Evolutionary conservation across 2,329 filamentous ascomycete species (phyloP).

Genomic region (Aschersonia sp.): DNA sequence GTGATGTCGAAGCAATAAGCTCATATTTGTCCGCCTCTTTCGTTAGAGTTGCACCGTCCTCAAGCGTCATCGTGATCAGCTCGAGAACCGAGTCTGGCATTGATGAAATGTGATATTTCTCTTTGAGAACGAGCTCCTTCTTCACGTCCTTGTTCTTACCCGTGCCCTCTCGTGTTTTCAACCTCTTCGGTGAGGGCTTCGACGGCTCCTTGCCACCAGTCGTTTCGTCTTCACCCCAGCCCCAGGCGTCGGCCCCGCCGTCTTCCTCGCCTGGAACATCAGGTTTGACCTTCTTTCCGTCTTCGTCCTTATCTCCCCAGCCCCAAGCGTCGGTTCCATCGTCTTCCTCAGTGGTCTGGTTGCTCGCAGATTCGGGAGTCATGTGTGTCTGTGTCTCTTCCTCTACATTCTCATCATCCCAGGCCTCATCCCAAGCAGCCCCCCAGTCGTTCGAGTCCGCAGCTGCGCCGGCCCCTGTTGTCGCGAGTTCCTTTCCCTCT

Average conservation of each 20-base stretch:
- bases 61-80: constrained; percentile 43
- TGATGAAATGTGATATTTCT: constrained; percentile 78
- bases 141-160: constrained; percentile 17
- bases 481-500: constrained; percentile 50
- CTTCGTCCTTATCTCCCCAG: constrained; percentile 52
- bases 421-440: constrained; percentile 64
- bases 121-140: constrained; percentile 62
- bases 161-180: constrained; percentile 3
- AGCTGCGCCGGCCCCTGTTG: constrained; percentile 31
- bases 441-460: constrained; percentile 50
- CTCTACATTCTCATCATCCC: constrained; percentile 54
- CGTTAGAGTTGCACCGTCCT: constrained; percentile 48
- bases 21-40: constrained; percentile 33
- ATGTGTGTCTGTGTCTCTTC: constrained; percentile 6
- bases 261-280: constrained; percentile 22
- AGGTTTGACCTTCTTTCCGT: constrained; percentile 7
- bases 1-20: constrained; percentile 51
- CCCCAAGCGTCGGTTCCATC: constrained; percentile 60
- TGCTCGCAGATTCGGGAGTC: constrained; percentile 6
- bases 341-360: constrained; percentile 15
- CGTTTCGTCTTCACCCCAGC: constrained; percentile 61
- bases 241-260: constrained; percentile 57
- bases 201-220: constrained; percentile 10
- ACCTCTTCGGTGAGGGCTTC: constrained; percentile 5
- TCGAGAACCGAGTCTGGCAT: constrained; percentile 68